Evolutionary conservation across 176 grass and related monocot genomes (phyloP), one percentile per base, ranked within the genome.

Genomic region (Triticum dicoccoides): DNA sequence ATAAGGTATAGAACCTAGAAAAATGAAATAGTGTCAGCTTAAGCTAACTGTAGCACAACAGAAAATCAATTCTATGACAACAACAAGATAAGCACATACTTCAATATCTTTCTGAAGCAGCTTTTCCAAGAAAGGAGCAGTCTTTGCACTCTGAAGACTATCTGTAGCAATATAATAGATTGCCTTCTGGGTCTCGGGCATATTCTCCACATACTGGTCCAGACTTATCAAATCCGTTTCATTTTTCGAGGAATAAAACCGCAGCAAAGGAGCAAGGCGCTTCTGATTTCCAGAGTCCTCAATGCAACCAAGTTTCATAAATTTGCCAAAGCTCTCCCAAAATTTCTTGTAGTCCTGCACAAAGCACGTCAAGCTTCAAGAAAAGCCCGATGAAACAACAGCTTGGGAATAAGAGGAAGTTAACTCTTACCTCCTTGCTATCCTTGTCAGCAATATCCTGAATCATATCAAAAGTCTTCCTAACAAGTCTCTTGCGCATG

Each of bases 391-490:
- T 29, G 56, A 14, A 59, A 41, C 13, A 75, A 62, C 2, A 61
- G 32, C 21, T 25, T 6, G 20, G 12, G 17, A 86, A 68, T 4
- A 66, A 65, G 52, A 38, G 6, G 62, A 62, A 9, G 12, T 65
- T 61, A 33, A 80, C 52, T 51, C 68, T 80, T 54, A 94, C 95
- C 90, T 95, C 95, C 78, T 95, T 89, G 25, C 93, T 85, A 38
- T 98, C 91, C 59, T 83, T 93, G 34, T 95, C 95, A 15, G 93
- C 78, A 21, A 95, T 83, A 23, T 95, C 95, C 91, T 98, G 87
- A 90, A 98, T 98, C 95, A 98, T 98, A 80, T 98, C 91, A 90
- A 93, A 98, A 62, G 95, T 98, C 89, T 98, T 98, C 80, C 95
- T 91, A 74, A 98, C 93, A 78, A 98, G 95, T 65, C 95, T 93